Percentiles rank a stretch among this genome's conserved stretches.
Conservation (phyloP, 352 stramenopile genomes). For the Globisporangium mamillatum region DNA sequence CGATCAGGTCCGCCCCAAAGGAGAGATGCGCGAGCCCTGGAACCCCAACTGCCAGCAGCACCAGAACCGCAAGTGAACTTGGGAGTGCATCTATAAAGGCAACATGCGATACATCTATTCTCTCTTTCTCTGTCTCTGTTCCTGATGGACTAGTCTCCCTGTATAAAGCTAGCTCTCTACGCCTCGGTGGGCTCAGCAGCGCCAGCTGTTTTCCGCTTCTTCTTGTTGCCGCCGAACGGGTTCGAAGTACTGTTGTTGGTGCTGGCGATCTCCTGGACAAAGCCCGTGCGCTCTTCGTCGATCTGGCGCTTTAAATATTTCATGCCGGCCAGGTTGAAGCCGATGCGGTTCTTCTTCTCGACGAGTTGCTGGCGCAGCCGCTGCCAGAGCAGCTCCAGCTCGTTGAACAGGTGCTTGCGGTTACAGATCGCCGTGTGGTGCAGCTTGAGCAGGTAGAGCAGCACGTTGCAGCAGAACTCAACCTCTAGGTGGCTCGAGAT, state of each 20-base stretch:
- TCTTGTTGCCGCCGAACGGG: conserved; percentile 28
- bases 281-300: conserved; percentile 72
- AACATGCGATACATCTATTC: too few relatives aligned
- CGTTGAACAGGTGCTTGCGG: conserved; percentile 61
- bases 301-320: conserved; percentile 88
- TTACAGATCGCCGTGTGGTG: conserved; percentile 80
- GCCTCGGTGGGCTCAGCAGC: background rate
- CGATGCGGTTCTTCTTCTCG: conserved; percentile 81
- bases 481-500: conserved; percentile 88
- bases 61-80: too few relatives aligned
- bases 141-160: too few relatives aligned
- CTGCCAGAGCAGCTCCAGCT: conserved; percentile 78
- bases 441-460: conserved; percentile 73
- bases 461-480: conserved; percentile 88
- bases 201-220: conserved; percentile 53
- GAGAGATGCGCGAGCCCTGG: too few relatives aligned
- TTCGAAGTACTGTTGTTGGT: conserved; percentile 6
- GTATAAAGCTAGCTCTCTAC: too few relatives aligned
- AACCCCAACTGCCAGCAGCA: too few relatives aligned
- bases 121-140: too few relatives aligned
- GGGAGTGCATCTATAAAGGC: too few relatives aligned
- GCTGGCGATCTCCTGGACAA: conserved; percentile 67
- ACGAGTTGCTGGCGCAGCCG: conserved; percentile 72
- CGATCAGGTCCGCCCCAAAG: too few relatives aligned
- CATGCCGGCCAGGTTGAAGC: conserved; percentile 84